Evolutionary conservation across 2,329 filamentous ascomycete species (phyloP).

Genomic region (Monilinia laxa): DNA sequence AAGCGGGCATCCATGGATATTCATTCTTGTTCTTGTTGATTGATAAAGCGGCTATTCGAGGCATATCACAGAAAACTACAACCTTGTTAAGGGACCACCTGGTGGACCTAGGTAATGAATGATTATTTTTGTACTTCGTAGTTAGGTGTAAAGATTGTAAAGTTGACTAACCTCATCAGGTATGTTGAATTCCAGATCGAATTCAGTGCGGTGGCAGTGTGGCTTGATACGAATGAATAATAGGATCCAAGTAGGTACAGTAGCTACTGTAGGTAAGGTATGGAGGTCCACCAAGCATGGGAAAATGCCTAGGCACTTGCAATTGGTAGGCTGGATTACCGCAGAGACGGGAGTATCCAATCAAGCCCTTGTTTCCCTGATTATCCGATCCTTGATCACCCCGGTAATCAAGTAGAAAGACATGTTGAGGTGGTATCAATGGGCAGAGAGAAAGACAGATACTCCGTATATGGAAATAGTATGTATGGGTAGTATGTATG

Average conservation of each 20-base stretch:
- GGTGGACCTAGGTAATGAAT: too few relatives aligned
- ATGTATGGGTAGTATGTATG: too few relatives aligned
- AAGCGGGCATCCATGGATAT: background rate
- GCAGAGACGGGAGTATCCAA: too few relatives aligned
- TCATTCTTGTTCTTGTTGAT: too few relatives aligned
- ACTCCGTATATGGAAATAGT: too few relatives aligned
- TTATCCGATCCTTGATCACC: slow-evolving; percentile 5
- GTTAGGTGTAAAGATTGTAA: background rate
- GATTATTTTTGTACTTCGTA: too few relatives aligned
- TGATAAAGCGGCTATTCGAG: slow-evolving; percentile 20
- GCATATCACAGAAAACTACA: background rate
- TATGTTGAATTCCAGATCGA: background rate
- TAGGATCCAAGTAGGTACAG: too few relatives aligned
- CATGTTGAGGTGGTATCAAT: too few relatives aligned
- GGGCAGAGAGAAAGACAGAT: too few relatives aligned
- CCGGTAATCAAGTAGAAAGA: background rate
- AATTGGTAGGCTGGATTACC: too few relatives aligned
- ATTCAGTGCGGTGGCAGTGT: slow-evolving; percentile 13
- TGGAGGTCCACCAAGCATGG: background rate
- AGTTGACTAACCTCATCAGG: background rate
- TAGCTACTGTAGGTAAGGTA: background rate
- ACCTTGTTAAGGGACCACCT: background rate
- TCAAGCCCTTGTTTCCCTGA: background rate
- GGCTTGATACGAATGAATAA: background rate
- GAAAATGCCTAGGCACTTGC: too few relatives aligned